These are phyloP conservation scores for Symbiodinium pilosum DNA, from an alignment of 73 alveolate species.

Conservation along the genomic window DNA sequence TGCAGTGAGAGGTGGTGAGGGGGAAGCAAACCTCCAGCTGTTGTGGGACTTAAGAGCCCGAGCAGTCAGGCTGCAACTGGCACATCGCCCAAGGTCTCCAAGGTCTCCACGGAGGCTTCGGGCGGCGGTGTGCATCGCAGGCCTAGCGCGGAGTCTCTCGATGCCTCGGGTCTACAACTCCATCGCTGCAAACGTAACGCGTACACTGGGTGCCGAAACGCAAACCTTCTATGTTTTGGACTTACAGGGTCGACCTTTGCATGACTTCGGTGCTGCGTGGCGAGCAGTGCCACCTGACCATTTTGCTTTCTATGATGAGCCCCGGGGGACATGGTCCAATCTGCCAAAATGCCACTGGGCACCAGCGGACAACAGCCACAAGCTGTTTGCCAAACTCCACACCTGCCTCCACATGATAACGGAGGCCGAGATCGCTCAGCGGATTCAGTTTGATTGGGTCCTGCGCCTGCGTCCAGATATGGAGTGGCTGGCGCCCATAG, in stretches of 20 bases:
- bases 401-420: neutral
- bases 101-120: neutral
- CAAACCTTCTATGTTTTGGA: neutral
- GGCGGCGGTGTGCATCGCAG: neutral
- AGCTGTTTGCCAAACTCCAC: neutral
- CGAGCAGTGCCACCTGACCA: slow-evolving; percentile 9
- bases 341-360: neutral
- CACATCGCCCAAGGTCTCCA: neutral
- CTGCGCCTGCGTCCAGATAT: neutral
- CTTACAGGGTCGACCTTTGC: neutral
- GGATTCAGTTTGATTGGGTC: neutral
- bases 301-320: neutral
- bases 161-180: neutral
- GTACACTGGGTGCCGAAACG: neutral
- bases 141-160: neutral
- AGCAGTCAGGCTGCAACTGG: neutral
- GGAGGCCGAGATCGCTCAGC: neutral
- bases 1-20: neutral
- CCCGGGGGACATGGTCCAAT: neutral
- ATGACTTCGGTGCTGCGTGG: neutral
- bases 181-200: neutral
- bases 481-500: neutral
- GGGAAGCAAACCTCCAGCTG: neutral
- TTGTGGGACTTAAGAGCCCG: neutral
- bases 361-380: slow-evolving; percentile 7